Percentiles rank a stretch among this genome's conserved stretches.
Evolutionary conservation across 768 basidiomycete species (phyloP).

Genomic region (Pulveroboletus ravenelii): DNA sequence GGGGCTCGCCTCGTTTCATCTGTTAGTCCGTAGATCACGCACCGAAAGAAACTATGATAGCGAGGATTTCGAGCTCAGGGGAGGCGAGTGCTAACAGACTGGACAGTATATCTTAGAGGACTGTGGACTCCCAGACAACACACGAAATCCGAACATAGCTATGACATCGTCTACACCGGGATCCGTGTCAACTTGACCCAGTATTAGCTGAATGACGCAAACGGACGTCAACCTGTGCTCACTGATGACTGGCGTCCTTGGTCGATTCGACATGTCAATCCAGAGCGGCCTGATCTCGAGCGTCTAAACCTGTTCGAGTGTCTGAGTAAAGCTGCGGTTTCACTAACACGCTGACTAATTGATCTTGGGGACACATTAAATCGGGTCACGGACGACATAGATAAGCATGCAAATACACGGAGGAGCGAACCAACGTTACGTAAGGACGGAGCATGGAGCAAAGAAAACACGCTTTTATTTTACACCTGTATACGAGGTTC

Average conservation of each 20-base stretch:
- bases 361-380: too few species aligned
- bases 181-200: slow-evolving; percentile 70
- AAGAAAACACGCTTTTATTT: too few species aligned
- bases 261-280: slow-evolving; percentile 18
- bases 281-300: neutral
- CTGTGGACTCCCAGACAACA: neutral
- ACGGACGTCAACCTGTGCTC: slow-evolving; percentile 21
- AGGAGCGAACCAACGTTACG: too few species aligned
- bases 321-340: too few species aligned
- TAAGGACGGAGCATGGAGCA: too few species aligned
- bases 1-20: neutral
- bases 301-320: too few species aligned
- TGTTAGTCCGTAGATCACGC: slow-evolving; percentile 16
- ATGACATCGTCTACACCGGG: slow-evolving; percentile 81
- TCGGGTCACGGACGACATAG: too few species aligned
- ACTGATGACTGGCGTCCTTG: slow-evolving; percentile 64
- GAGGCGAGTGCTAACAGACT: slow-evolving; percentile 77
- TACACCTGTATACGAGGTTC: neutral
- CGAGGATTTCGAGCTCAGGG: slow-evolving; percentile 77
- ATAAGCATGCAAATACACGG: too few species aligned
- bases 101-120: slow-evolving; percentile 1
- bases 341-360: too few species aligned
- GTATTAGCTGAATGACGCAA: slow-evolving; percentile 1
- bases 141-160: slow-evolving; percentile 55
- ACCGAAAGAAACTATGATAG: slow-evolving; percentile 76